Base-by-base conservation (phyloP, 768 basidiomycete genomes). In the Obba rivulosa region DNA sequence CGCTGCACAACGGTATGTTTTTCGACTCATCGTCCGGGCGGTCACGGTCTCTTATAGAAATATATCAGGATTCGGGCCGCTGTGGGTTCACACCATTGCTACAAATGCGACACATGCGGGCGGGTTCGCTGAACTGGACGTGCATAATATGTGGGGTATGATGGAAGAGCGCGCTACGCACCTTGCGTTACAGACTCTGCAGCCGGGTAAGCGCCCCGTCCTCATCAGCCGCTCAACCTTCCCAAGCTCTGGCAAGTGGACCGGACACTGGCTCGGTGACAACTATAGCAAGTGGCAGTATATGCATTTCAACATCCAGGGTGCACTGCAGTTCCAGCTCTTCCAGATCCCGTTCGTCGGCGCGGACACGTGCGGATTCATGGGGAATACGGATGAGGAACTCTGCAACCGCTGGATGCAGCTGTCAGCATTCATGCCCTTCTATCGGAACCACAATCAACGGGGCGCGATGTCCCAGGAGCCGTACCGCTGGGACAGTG, bases 361-460 rank as follows among this genome's bases (percentile, higher is more conserved):
- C 17, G 84, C 87, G 2, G 88, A 92, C 57, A 80, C 83, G 7
- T 84, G 82, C 61, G 83, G 81, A 17, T 83, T 83, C 68, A 71
- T 73, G 52, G 78, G 70, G 2, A 88, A 90, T 62, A 81, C 83
- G 8, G 78, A 87, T 55, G 88, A 91, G 63, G 87, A 90, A 61
- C 73, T 92, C 9, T 87, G 86, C 65, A 83, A 81, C 52, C 77
- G 89, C 16, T 92, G 89, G 89, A 89, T 87, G 87, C 81, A 85
- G 62, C 74, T 90, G n/a, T 74, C 84, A 3, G 88, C 87, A 1
- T 91, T 91, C 62, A 76, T 76, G 22, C 88, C 88, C 4, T 92
- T 92, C 72, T 89, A 80, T 63, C 72, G 88, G 44, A 92, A 91
- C 62, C 89, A 91, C 62, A 87, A 87, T 52, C 64, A 72, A 25